Evolutionary conservation across 169 alveolate species (phyloP).

Genomic region (Eimeria tenella): DNA sequence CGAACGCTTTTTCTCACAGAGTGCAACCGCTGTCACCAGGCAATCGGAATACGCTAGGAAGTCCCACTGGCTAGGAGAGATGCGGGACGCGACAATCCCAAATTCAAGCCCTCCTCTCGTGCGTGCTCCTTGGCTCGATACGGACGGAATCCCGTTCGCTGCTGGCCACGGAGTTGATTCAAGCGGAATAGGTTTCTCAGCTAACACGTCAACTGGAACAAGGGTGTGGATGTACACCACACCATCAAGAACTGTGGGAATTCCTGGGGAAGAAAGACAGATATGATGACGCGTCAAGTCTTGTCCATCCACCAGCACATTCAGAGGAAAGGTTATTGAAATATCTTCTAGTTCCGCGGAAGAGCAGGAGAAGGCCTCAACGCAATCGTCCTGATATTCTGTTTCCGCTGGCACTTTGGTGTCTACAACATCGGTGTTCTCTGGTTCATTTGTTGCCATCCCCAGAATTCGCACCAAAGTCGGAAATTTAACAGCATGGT

Average conservation of each 20-base stretch:
- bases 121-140: not conserved
- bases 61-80: slow-evolving; percentile 66
- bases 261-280: slow-evolving; percentile 64
- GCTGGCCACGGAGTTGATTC: slow-evolving; percentile 12
- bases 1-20: slow-evolving; percentile 27
- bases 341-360: not conserved
- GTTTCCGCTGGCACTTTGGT: not conserved
- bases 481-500: not conserved
- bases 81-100: slow-evolving; percentile 32
- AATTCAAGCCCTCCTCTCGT: slow-evolving; percentile 22
- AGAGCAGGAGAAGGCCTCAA: not conserved
- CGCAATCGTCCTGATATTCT: not conserved
- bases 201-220: slow-evolving; percentile 21
- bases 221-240: slow-evolving; percentile 46
- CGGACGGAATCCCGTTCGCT: not conserved
- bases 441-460: not conserved
- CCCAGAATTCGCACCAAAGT: not conserved
- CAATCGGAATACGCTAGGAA: slow-evolving; percentile 49
- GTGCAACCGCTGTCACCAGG: slow-evolving; percentile 51
- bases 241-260: slow-evolving; percentile 65
- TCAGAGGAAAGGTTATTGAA: slow-evolving; percentile 48
- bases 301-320: slow-evolving; percentile 49
- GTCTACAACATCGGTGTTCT: not conserved
- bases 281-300: slow-evolving; percentile 68
- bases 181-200: slow-evolving; percentile 25